Percentiles rank a stretch among this genome's conserved stretches.
These are phyloP conservation scores for Ehretia macrophylla DNA, from an alignment of 257 asterid genomes.

Conservation along the genomic window DNA sequence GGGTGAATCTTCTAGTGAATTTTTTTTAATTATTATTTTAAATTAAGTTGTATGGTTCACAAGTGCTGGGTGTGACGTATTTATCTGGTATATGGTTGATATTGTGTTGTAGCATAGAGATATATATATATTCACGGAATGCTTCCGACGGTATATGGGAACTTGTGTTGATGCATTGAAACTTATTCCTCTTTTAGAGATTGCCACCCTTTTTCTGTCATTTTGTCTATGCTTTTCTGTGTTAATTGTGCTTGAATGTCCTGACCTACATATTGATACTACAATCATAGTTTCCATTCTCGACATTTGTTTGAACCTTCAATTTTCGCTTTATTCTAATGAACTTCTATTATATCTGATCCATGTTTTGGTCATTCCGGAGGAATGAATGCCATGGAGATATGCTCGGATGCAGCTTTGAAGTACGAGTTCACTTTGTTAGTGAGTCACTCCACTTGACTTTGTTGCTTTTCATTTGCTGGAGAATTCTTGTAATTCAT, in stretches of 20 bases:
- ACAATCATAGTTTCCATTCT: background rate
- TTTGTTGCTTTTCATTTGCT: slow-evolving; percentile 9
- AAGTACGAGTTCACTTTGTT: slow-evolving; percentile 25
- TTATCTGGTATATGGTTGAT: background rate
- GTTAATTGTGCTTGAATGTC: background rate
- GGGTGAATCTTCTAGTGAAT: background rate
- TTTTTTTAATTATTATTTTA: no score
- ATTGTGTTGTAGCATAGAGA: background rate
- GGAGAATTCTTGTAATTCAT: background rate
- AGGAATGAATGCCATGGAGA: slow-evolving; percentile 59
- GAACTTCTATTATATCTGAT: slow-evolving; percentile 48
- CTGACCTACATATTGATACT: background rate
- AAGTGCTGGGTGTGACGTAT: background rate
- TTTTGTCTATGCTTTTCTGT: no score
- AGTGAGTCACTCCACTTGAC: slow-evolving; percentile 43
- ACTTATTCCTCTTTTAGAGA: background rate
- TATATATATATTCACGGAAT: background rate
- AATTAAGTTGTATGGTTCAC: background rate
- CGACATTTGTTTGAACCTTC: background rate
- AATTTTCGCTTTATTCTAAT: slow-evolving; percentile 20
- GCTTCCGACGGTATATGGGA: background rate
- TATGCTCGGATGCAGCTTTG: slow-evolving; percentile 52
- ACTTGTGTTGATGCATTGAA: background rate
- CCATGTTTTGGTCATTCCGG: slow-evolving; percentile 73
- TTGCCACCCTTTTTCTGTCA: no score